Conservation (phyloP, 2,329 filamentous ascomycete species). For the Calonectria montana region DNA sequence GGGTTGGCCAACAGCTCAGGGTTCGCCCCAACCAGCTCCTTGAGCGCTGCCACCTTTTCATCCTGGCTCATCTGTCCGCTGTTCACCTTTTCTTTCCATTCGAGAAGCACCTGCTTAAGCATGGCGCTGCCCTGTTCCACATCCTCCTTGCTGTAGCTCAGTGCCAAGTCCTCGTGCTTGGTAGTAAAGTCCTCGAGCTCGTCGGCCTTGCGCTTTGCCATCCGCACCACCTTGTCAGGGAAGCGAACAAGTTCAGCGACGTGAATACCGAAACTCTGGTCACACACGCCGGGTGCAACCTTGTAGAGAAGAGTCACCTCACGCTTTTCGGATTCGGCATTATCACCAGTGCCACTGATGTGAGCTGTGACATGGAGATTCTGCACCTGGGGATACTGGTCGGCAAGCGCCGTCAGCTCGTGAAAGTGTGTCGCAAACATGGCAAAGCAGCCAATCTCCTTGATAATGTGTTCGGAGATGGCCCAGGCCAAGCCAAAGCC, state of each 20-base stretch:
- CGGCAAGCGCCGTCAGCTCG: slow-evolving; percentile 90
- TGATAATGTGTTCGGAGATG: slow-evolving; percentile 96
- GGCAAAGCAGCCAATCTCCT: slow-evolving; percentile 92
- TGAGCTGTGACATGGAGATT: slow-evolving; percentile 98
- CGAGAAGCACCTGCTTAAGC: slow-evolving; percentile 83
- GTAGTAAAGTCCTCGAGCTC: slow-evolving; percentile 95
- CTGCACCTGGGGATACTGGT: slow-evolving; percentile 86
- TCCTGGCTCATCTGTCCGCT: slow-evolving; percentile 72
- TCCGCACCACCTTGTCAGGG: slow-evolving; percentile 95
- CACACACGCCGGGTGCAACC: slow-evolving; percentile 93
- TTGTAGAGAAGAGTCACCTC: slow-evolving; percentile 98
- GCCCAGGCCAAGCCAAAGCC: slow-evolving; percentile 99
- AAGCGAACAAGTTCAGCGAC: slow-evolving; percentile 97
- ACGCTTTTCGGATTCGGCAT: slow-evolving; percentile 63
- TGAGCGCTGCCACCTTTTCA: slow-evolving; percentile 83
- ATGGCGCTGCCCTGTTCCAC: slow-evolving; percentile 88
- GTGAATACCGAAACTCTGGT: slow-evolving; percentile 98
- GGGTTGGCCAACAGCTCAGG: slow-evolving; percentile 72
- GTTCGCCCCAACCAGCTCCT: slow-evolving; percentile 81
- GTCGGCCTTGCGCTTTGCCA: slow-evolving; percentile 99
- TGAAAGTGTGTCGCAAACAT: slow-evolving; percentile 99
- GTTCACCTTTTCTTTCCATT: slow-evolving; percentile 85
- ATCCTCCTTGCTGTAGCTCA: slow-evolving; percentile 81
- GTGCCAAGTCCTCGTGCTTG: slow-evolving; percentile 73
- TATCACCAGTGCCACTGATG: slow-evolving; percentile 69